Conservation (phyloP, 495 filamentous ascomycete genomes). For the Penicillium bovifimosum region DNA sequence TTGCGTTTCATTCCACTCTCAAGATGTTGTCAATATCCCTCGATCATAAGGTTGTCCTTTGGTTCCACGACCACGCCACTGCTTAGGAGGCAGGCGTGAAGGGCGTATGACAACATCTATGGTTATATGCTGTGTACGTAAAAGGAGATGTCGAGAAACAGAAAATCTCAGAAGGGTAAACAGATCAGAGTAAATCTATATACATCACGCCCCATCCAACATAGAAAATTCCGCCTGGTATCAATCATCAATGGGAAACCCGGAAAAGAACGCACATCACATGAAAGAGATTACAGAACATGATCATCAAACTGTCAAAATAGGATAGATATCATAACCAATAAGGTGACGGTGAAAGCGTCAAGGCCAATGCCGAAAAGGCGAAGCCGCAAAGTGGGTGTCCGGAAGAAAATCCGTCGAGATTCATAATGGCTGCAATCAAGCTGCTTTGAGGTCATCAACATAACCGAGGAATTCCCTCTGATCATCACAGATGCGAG, state of each 20-base stretch:
- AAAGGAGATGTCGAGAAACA: neutral
- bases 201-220: neutral
- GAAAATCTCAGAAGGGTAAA: neutral
- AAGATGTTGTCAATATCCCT: too few relatives aligned
- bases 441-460: neutral
- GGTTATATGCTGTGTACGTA: neutral
- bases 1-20: too few relatives aligned
- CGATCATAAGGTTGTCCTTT: too few relatives aligned
- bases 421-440: neutral
- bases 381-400: neutral
- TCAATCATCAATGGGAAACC: neutral
- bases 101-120: too few relatives aligned
- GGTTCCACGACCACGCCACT: too few relatives aligned
- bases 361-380: neutral
- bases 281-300: neutral
- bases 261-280: neutral
- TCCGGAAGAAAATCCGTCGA: too few relatives aligned
- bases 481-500: slow-evolving; percentile 14
- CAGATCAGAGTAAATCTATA: neutral
- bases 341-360: neutral
- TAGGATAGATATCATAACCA: neutral
- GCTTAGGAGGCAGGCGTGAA: too few relatives aligned
- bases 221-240: neutral
- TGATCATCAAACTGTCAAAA: neutral
- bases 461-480: slow-evolving; percentile 9